phyloP scores from a whole-genome alignment of 495 filamentous ascomycete genomes.

The Parachaetomium inaequale region DNA sequence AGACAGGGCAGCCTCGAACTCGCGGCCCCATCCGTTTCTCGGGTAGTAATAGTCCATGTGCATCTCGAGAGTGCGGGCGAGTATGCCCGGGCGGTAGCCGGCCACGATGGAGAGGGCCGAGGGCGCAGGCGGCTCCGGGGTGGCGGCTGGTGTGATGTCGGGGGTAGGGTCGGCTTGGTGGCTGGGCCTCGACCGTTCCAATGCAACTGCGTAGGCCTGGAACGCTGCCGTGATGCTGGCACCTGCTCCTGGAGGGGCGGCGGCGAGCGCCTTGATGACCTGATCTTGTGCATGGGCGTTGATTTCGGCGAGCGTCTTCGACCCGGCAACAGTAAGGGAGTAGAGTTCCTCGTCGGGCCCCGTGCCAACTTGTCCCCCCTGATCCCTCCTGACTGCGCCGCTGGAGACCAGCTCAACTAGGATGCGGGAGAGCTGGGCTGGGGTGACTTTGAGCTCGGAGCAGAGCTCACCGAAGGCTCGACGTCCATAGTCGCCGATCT shows the following conservation, averaged over 20 bases:
- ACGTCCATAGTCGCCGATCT: slow-evolving; percentile 22
- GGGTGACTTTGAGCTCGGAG: slow-evolving; percentile 18
- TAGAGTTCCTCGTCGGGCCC: not conserved
- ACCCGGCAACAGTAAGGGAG: slow-evolving; percentile 17
- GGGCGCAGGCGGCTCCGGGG: not conserved
- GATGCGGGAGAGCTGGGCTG: slow-evolving; percentile 9
- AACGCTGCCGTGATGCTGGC: slow-evolving; percentile 21
- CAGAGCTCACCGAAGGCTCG: slow-evolving; percentile 15
- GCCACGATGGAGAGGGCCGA: slow-evolving; percentile 19
- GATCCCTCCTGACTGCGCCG: slow-evolving; percentile 9
- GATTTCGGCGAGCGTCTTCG: slow-evolving; percentile 16
- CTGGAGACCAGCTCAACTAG: slow-evolving; percentile 19
- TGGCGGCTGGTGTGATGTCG: not conserved
- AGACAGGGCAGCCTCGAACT: slow-evolving; percentile 27
- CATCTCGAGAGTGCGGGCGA: slow-evolving; percentile 32
- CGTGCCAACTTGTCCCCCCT: not conserved
- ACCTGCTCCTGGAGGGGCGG: slow-evolving; percentile 9
- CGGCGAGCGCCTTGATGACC: slow-evolving; percentile 20
- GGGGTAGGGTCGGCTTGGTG: not conserved
- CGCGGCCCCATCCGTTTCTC: slow-evolving; percentile 22
- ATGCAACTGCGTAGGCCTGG: slow-evolving; percentile 22
- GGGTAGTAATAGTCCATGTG: slow-evolving; percentile 30
- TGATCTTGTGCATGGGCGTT: slow-evolving; percentile 24
- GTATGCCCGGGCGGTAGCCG: slow-evolving; percentile 35
- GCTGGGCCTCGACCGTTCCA: slow-evolving; percentile 15